Evolutionary conservation across 2,329 filamentous ascomycete species (phyloP), one percentile per base, ranked within the genome.

Genomic region (Ophiostoma angusticollis): DNA sequence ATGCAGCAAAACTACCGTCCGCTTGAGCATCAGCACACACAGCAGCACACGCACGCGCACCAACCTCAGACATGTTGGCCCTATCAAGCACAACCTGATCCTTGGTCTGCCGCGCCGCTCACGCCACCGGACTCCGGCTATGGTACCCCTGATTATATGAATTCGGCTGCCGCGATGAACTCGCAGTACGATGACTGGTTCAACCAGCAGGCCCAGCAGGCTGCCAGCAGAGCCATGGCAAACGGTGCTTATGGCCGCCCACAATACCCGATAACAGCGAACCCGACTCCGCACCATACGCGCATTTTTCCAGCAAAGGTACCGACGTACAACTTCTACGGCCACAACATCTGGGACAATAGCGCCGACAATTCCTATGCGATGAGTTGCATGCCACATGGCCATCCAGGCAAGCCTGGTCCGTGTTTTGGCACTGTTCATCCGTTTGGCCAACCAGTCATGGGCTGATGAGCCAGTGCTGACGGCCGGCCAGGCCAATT

Each of bases 101-200:
- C 66, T 12, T 60, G 63, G 63, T 47, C 50, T 6, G 43, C 56
- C 11, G 63, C 64, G 3, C 70, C 70, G 6, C 56, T 75, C 41
- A 75, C 72, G 0, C 72, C 72, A 2, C 72, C 72, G 1, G 72
- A 76, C 45, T 76, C 72, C 16, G 72, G 72, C 6, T 76, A 76
- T 41, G 70, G 71, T 31, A 77, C 72, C 0, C 72, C 72, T 5
- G 72, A 76, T 48, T 72, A 74, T 45, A 58, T 63, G 35, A 65
- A 68, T 53, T 74, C 71, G 30, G 67, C 71, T 4, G 62, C 70
- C 0, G 67, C 70, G 1, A 62, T 63, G 46, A 74, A 73, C 40
- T 59, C 64, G 17, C 67, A 63, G 25, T 75, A 75, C 54, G 67
- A 70, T 19, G 72, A 76, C 31, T 76, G 68, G 68, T 73, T 75